Base-by-base conservation (phyloP, 495 filamentous ascomycete species). In the Aspergillus coremiiformis region DNA sequence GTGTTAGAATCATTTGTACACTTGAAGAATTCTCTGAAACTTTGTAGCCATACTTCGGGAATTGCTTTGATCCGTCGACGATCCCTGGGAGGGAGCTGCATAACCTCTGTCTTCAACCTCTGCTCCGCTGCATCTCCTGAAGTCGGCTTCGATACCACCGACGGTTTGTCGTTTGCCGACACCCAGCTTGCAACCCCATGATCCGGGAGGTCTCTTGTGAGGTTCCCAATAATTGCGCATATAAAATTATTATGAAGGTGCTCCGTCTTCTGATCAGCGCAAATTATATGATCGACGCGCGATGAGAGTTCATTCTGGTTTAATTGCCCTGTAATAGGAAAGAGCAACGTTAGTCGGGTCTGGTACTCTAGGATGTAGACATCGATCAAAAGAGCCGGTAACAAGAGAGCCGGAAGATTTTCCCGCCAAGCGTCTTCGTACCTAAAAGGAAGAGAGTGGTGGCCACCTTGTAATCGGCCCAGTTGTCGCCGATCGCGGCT, bases 151-250 rank as follows among this genome's bases (percentile, higher is more conserved):
- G 81, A 83, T 42, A 84, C 81, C 50, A 83, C 71, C 21, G 81
- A 82, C n/a, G 90, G 90, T 72, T 96, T 96, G 71, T 97, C 92
- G 61, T 93, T 96, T 20, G 89, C 88, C 57, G 87, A 90, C 49
- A 98, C 93, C 91, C 91, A 98, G 58, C 81, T 87, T 53, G 93
- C 94, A 58, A 95, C 86, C 56, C 90, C 90, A 68, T 86, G 84
- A 63, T 95, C 90, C 5, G 93, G 93, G 62, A 87, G 82, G 66
- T 98, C 93, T 52, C 93, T 80, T 21, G 81, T 85, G 43, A 87
- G 77, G 72, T 98, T 98, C 53, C 80, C 86, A 62, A 86, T 87
- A 62, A 98, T 85, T 32, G 86, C 89, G 62, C 83, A 79, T 47
- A 96, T 68, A 48, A 97, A 84, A 63, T 89, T 86, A 67, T 98